Evolutionary conservation across 1,139 yeast genomes (phyloP).

Genomic region (Candida tetrigidarum): DNA sequence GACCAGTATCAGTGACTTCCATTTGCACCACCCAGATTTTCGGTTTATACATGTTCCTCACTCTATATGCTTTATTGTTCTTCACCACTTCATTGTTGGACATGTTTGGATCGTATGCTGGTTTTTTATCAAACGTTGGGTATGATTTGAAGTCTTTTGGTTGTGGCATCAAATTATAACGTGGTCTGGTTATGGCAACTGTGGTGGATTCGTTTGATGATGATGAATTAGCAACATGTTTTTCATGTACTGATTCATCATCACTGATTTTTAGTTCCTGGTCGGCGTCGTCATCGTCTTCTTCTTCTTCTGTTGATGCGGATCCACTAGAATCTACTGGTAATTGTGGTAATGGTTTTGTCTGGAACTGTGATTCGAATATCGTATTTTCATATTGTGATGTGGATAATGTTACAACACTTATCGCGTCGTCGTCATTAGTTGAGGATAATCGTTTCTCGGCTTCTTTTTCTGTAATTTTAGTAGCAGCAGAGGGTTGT

Average conservation of each 20-base stretch:
- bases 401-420: constrained; percentile 52
- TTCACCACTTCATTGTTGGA: constrained; percentile 28
- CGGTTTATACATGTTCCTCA: constrained; percentile 41
- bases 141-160: constrained; percentile 15
- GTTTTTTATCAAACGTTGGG: constrained; percentile 14
- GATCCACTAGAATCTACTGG: constrained; percentile 17
- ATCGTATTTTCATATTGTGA: constrained; percentile 58
- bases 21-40: constrained; percentile 69
- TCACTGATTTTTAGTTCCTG: background rate
- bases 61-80: constrained; percentile 37
- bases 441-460: constrained; percentile 5
- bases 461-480: constrained; percentile 1
- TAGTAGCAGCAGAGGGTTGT: no score
- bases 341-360: constrained; percentile 33
- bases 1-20: constrained; percentile 87
- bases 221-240: background rate
- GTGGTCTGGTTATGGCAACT: constrained; percentile 3
- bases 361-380: constrained; percentile 53
- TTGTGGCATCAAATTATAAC: constrained; percentile 14
- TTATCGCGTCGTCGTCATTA: constrained; percentile 31
- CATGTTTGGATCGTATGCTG: constrained; percentile 12
- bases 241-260: constrained; percentile 8
- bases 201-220: constrained; percentile 6
- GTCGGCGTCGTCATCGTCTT: background rate
- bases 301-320: constrained; percentile 8